phyloP scores from a whole-genome alignment of 768 basidiomycete genomes.

The Crepidotus variabilis region DNA sequence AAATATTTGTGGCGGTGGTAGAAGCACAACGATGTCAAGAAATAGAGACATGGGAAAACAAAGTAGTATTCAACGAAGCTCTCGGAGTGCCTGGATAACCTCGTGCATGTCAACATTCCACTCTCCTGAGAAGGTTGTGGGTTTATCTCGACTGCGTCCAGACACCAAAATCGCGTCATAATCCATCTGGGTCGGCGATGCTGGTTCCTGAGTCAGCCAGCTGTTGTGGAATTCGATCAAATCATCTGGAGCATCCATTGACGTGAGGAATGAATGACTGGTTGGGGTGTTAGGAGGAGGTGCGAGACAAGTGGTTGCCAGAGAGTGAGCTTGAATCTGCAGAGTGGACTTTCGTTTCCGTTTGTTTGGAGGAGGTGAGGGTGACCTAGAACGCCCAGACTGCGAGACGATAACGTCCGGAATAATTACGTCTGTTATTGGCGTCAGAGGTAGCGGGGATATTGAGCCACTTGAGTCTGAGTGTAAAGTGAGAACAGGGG shows the following conservation, averaged over 20 bases:
- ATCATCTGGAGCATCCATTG: neutral
- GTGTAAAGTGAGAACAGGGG: too few relatives aligned
- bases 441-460: too few relatives aligned
- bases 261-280: neutral
- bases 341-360: neutral
- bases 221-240: neutral
- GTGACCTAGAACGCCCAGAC: neutral
- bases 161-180: neutral
- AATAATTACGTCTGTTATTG: neutral
- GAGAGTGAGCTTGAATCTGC: neutral
- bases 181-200: neutral
- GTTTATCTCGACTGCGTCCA: conserved; percentile 8
- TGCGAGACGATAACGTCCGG: neutral
- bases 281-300: neutral
- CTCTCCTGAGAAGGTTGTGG: conserved; percentile 23
- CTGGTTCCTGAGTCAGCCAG: neutral
- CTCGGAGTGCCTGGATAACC: conserved; percentile 24
- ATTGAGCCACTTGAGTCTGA: too few relatives aligned
- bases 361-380: neutral
- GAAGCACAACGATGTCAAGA: neutral
- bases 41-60: neutral
- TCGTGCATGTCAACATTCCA: conserved; percentile 25
- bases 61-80: conserved; percentile 16
- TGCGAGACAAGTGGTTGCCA: neutral
- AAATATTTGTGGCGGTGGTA: too few relatives aligned